phyloP scores from a whole-genome alignment of 1,284 basidiomycete species.

The Apiotrichum sp. region DNA sequence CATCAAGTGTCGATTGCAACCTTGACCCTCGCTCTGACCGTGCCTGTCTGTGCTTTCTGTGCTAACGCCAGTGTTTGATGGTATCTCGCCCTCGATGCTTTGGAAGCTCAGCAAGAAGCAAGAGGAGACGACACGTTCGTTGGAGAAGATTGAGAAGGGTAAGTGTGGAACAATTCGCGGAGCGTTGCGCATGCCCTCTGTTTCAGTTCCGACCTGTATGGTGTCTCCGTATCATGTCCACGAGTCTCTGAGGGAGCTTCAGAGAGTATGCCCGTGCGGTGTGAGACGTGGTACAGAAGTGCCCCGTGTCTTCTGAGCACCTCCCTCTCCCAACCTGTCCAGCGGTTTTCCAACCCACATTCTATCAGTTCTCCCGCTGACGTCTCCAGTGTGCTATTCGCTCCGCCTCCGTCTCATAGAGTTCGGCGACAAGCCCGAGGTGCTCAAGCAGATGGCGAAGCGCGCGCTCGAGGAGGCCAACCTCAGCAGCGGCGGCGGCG shows the following conservation, averaged over 20 bases:
- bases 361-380: too few relatives aligned
- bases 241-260: too few relatives aligned
- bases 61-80: conserved; percentile 31
- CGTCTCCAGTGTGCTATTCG: conserved; percentile 42
- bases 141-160: conserved; percentile 95
- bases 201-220: too few relatives aligned
- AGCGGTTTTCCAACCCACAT: too few relatives aligned
- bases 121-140: conserved; percentile 69
- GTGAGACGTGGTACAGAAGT: too few relatives aligned
- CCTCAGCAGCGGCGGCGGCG: conserved; percentile 15
- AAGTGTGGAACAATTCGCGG: conserved; percentile 21
- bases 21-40: too few relatives aligned
- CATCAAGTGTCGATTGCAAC: too few relatives aligned
- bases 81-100: conserved; percentile 27
- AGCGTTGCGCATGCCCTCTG: too few relatives aligned
- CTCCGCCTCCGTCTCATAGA: conserved; percentile 42
- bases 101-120: conserved; percentile 76
- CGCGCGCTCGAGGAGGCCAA: conserved; percentile 42
- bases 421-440: conserved; percentile 45
- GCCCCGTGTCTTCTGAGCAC: too few relatives aligned
- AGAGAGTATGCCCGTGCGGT: too few relatives aligned
- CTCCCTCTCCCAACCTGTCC: too few relatives aligned
- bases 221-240: too few relatives aligned
- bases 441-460: conserved; percentile 42
- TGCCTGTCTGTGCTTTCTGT: background rate